These are phyloP conservation scores for Thermothelomyces thermophilus DNA, from an alignment of 2,329 filamentous ascomycete species.

Conservation along the genomic window DNA sequence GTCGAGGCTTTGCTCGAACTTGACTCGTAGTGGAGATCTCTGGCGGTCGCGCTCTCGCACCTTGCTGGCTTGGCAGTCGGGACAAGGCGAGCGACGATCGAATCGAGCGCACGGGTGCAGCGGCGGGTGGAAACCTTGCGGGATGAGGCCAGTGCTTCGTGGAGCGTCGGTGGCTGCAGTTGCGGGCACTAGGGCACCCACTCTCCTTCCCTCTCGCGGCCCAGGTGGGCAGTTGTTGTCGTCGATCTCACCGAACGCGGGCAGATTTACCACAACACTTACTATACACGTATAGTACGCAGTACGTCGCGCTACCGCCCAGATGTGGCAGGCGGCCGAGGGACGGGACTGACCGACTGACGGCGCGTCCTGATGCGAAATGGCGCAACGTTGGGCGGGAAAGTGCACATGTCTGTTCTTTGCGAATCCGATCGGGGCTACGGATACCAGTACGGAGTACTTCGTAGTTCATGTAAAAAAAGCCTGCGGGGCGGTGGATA, in stretches of 20 bases:
- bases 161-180: slow-evolving; percentile 3
- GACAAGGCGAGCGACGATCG: not conserved
- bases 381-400: not conserved
- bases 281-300: not conserved
- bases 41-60: slow-evolving; percentile 1
- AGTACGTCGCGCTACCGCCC: not conserved
- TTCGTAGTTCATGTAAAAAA: too few species aligned
- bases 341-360: not conserved
- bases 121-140: not conserved
- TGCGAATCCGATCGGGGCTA: too few species aligned
- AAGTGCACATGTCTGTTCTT: not conserved
- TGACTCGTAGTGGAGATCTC: slow-evolving; percentile 9
- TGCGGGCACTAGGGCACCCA: not conserved
- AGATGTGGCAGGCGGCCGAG: not conserved
- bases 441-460: too few species aligned
- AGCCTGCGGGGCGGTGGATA: too few species aligned
- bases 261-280: not conserved
- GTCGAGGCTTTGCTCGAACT: not conserved
- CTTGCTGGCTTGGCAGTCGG: not conserved
- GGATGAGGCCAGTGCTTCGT: not conserved
- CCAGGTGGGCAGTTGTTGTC: slow-evolving; percentile 15
- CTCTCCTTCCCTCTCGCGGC: not conserved
- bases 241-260: slow-evolving; percentile 11
- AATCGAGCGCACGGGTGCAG: not conserved
- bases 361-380: not conserved